Evolutionary conservation across 345 rosid genomes (phyloP), one percentile per base, ranked within the genome.

Genomic region (Salix udensis): DNA sequence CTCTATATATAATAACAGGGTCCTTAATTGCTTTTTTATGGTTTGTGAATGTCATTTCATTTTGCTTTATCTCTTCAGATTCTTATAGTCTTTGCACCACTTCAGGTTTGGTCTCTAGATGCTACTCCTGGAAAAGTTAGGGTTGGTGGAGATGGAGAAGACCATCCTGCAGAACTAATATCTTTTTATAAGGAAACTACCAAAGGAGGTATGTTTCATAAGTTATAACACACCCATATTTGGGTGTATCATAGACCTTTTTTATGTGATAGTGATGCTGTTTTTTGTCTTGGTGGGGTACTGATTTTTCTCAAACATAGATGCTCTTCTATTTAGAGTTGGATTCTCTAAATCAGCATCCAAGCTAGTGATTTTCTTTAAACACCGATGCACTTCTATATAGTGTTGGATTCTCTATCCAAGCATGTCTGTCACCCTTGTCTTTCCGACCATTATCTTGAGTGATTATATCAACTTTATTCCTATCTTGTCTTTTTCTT

Each of bases 91-190:
- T 9, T 23, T 66, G 66, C 8, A 5, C n/a, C 37, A 16, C 53
- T 73, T 1, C 53, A 95, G 98, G 97, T 86, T 71, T 95, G 98
- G 98, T 94, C 91, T 74, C 85, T 95, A 76, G 98, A 95, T 89
- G 93, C 98, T 70, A 95, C 96, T 78, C 98, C 98, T 77, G 98
- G 98, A 75, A 91, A 90, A 85, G 97, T 93, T 70, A 84, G 90
- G 70, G 91, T 94, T 72, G 96, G 94, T 81, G 90, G 90, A 81
- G 90, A 90, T 84, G 92, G 93, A 72, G 97, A 95, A 31, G 97
- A 91, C 80, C 98, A 90, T 86, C 98, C 98, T 3, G 89, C 87
- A 72, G 93, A 91, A 71, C 86, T 95, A 40, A 95, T 95, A 65
- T 88, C 92, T 74, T 88, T 88, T 90, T 82, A 88, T 93, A 18